Evolutionary conservation across 371 early-diverging fungal genomes (phyloP).

Genomic region (Mucor saturninus): DNA sequence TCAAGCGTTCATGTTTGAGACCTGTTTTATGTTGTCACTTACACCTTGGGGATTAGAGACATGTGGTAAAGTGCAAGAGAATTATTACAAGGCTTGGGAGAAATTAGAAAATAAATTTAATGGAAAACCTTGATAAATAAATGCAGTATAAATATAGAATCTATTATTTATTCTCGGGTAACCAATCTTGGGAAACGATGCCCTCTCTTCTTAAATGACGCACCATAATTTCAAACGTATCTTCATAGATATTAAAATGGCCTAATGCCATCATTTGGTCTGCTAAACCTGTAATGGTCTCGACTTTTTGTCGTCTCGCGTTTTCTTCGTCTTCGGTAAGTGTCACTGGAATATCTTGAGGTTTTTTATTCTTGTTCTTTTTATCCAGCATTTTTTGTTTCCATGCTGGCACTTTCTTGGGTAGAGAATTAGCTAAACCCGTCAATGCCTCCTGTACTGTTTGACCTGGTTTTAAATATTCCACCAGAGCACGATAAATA

Average conservation of each 20-base stretch:
- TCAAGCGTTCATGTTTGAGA: conserved; percentile 97
- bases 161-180: conserved; percentile 30
- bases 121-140: not conserved
- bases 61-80: conserved; percentile 72
- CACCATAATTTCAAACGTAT: conserved; percentile 78
- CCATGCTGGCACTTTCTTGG: conserved; percentile 59
- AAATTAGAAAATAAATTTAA: conserved; percentile 61
- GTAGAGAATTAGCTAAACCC: conserved; percentile 59
- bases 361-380: conserved; percentile 61
- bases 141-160: not conserved
- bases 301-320: conserved; percentile 55
- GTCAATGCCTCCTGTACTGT: conserved; percentile 70
- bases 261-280: conserved; percentile 82
- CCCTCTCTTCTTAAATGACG: conserved; percentile 70
- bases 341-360: conserved; percentile 8
- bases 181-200: conserved; percentile 67
- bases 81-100: conserved; percentile 83
- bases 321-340: conserved; percentile 48
- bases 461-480: conserved; percentile 74
- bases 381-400: conserved; percentile 61
- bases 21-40: conserved; percentile 78
- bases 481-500: conserved; percentile 65
- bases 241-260: conserved; percentile 73
- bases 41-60: conserved; percentile 86
- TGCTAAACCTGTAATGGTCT: conserved; percentile 71